phyloP scores from a whole-genome alignment of 805 yeast genomes.

The Pichia manshurica region DNA sequence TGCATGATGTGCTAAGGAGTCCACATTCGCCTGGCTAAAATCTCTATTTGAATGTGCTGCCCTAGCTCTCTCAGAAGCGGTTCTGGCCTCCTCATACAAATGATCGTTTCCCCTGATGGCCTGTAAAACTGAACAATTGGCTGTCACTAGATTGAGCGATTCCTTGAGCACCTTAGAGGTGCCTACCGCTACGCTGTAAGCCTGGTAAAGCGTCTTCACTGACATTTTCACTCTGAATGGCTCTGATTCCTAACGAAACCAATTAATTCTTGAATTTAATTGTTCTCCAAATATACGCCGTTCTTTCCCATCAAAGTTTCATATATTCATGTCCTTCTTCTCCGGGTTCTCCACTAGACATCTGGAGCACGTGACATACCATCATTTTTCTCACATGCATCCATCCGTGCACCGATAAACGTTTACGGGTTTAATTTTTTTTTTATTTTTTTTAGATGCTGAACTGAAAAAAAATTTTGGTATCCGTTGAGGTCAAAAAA shows the following conservation, averaged over 20 bases:
- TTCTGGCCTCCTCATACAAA: slow-evolving; percentile 24
- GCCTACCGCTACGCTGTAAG: slow-evolving; percentile 24
- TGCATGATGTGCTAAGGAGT: slow-evolving; percentile 1
- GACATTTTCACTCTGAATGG: too few species aligned
- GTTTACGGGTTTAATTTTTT: too few species aligned
- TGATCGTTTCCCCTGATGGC: slow-evolving; percentile 21
- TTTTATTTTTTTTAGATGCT: background rate
- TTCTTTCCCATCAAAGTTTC: too few species aligned
- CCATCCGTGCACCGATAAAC: background rate
- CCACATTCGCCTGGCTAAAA: slow-evolving; percentile 13
- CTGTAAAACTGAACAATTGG: slow-evolving; percentile 22
- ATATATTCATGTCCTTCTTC: too few species aligned
- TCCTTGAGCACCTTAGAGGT: slow-evolving; percentile 25
- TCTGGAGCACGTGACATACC: too few species aligned
- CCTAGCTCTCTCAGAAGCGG: slow-evolving; percentile 23
- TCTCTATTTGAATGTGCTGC: slow-evolving; percentile 16
- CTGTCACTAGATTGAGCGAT: slow-evolving; percentile 13
- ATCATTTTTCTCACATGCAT: too few species aligned
- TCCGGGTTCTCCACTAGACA: too few species aligned
- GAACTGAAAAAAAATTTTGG: too few species aligned
- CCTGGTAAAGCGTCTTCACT: slow-evolving; percentile 23
- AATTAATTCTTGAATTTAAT: too few species aligned
- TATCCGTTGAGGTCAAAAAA: too few species aligned
- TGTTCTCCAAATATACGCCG: too few species aligned
- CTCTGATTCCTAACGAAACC: too few species aligned